Evolutionary conservation across 257 asterid species (phyloP).

Genomic region (Thymus quinquecostatus): DNA sequence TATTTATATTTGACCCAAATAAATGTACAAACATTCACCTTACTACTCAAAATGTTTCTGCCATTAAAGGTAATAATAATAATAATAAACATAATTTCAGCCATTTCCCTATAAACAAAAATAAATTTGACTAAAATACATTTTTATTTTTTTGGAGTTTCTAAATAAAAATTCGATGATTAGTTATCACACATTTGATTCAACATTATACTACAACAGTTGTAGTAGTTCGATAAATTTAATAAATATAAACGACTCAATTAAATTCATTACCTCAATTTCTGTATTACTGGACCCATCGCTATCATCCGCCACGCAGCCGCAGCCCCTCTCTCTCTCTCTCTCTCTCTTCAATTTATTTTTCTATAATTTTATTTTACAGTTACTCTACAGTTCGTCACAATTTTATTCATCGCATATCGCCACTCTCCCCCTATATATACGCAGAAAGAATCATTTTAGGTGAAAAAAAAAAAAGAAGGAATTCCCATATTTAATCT

Average conservation of each 20-base stretch:
- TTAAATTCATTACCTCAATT: not conserved
- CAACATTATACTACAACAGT: too few species aligned
- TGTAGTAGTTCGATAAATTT: not conserved
- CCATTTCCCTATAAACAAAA: not conserved
- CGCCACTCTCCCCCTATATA: not conserved
- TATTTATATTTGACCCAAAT: not conserved
- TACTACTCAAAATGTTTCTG: not conserved
- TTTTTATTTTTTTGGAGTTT: too few species aligned
- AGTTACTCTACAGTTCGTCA: not conserved
- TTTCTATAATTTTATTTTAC: not conserved
- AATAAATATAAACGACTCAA: not conserved
- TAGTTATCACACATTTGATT: too few species aligned
- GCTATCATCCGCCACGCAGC: conserved; percentile 28
- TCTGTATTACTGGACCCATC: not conserved
- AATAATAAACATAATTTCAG: too few species aligned
- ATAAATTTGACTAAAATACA: not conserved
- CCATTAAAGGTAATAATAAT: not conserved
- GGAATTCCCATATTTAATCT: not conserved
- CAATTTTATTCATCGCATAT: not conserved
- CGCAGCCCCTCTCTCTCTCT: not conserved
- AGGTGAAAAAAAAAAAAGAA: not conserved
- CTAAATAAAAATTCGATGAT: too few species aligned
- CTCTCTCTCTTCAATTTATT: not conserved
- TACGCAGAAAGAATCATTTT: not conserved
- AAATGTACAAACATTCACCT: not conserved